Conservation (phyloP, 2,329 filamentous ascomycete species). For the Talaromyces sp. region DNA sequence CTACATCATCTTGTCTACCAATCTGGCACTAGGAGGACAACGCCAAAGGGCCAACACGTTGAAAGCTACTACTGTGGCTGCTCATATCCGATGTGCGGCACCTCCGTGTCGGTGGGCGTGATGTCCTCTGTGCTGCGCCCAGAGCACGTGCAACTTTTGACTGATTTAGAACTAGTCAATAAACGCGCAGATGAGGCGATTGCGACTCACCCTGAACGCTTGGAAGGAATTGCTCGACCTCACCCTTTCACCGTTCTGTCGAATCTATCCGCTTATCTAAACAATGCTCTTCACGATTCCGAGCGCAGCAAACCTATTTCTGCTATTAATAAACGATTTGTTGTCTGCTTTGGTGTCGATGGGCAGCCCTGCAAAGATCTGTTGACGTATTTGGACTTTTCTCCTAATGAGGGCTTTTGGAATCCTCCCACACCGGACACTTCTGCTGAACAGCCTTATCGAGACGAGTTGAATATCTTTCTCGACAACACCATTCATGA, state of each 20-base stretch:
- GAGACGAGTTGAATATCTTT: conserved; percentile 39
- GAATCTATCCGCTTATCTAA: conserved; percentile 57
- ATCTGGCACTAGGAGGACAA: conserved; percentile 25
- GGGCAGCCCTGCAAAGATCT: conserved; percentile 50
- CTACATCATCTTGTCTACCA: conserved; percentile 59
- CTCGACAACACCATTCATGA: conserved; percentile 60
- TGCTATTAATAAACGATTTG: conserved; percentile 59
- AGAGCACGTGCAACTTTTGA: conserved; percentile 49
- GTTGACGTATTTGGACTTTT: conserved; percentile 57
- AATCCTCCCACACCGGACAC: conserved; percentile 35
- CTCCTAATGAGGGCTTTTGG: conserved; percentile 39
- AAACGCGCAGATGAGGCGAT: conserved; percentile 52
- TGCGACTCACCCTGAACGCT: conserved; percentile 48
- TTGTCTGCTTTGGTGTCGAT: conserved; percentile 58
- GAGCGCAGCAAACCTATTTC: conserved; percentile 53
- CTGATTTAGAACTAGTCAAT: conserved; percentile 49
- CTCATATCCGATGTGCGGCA: conserved; percentile 54
- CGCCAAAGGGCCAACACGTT: conserved; percentile 27
- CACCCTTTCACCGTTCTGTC: conserved; percentile 52
- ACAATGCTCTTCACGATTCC: conserved; percentile 51
- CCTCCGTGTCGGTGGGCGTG: conserved; percentile 49
- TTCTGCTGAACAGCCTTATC: conserved; percentile 33
- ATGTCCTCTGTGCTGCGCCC: conserved; percentile 49
- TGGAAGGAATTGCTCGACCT: conserved; percentile 49
- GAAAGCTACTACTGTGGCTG: conserved; percentile 55